Percentiles rank a stretch among this genome's conserved stretches.
Evolutionary conservation across 164 flowering plant genomes (phyloP).

Genomic region (Umbilicus rupestris): DNA sequence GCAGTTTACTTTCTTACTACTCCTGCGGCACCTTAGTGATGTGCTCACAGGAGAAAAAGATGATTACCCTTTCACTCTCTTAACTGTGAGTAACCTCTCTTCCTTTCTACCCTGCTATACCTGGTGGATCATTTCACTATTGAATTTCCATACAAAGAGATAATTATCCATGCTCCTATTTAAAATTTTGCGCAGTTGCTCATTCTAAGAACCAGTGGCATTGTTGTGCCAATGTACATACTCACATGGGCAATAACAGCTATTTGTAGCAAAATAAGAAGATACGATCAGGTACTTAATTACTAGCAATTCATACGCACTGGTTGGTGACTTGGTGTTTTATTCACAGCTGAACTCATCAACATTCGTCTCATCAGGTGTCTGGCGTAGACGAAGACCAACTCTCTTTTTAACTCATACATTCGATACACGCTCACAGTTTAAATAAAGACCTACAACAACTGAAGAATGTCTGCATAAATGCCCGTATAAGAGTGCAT

Average conservation of each 20-base stretch:
- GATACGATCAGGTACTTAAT: neutral
- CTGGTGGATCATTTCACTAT: neutral
- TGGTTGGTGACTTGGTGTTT: neutral
- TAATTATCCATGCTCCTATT: neutral
- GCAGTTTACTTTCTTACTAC: slow-evolving; percentile 5
- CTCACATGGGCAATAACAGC: slow-evolving; percentile 8
- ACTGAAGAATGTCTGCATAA: neutral
- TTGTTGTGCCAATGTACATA: slow-evolving; percentile 6
- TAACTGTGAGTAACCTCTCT: neutral
- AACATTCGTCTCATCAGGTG: neutral
- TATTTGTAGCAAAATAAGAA: neutral
- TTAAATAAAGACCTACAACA: neutral
- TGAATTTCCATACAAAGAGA: neutral
- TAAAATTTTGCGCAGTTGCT: neutral
- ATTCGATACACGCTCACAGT: neutral
- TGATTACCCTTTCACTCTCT: slow-evolving; percentile 7
- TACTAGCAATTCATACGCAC: neutral
- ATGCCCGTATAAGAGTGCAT: neutral
- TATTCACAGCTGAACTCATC: neutral
- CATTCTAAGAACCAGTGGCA: slow-evolving; percentile 10
- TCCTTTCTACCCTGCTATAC: neutral
- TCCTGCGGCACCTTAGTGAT: slow-evolving; percentile 1
- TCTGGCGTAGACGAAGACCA: neutral
- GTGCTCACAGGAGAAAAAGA: neutral
- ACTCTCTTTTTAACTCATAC: neutral